Evolutionary conservation across 2,329 filamentous ascomycete species (phyloP), one percentile per base, ranked within the genome.

Genomic region (Neocucurbitaria cava): DNA sequence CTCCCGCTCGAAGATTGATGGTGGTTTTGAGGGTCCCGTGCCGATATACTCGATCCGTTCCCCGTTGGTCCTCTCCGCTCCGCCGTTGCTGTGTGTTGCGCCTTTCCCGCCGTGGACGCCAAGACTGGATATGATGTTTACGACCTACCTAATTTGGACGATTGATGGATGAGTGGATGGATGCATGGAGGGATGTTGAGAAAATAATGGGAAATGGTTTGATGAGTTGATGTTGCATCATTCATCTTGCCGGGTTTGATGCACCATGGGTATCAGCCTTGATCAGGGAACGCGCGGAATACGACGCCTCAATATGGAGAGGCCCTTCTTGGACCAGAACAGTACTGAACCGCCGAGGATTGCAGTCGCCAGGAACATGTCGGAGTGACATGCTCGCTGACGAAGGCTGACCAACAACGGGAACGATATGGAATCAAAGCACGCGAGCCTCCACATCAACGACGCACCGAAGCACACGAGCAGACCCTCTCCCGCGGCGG

Each of bases 391-490:
- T 57, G 17, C 38, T 46, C 35, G 54, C 47, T 53, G 53, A 46
- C 47, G 45, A 39, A 50, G 52, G 48, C 58, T 52, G 57, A 58
- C 56, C 46, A 57, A 53, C 35, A 36, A 11, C 26, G 23, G n/a
- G 28, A 36, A 40, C 42, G 26, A 54, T 45, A 35, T 38, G 46
- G 55, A 51, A 58, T 38, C 15, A 17, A 28, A 52, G 53, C 61
- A 59, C 58, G 43, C 59, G 61, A 64, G 53, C 45, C 51, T 65
- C 57, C 49, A 53, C 56, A 51, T 56, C 48, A 64, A 54, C 59
- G 18, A 54, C 28, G 45, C 30, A 55, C 18, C 28, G 26, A 47
- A 49, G 58, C 64, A 66, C 65, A 63, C 66, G 62, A 70, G 52
- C 58, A 66, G 56, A 58, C 58, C 58, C 59, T 56, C 56, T 55